Percentiles rank a stretch among this genome's conserved stretches.
These are phyloP conservation scores for Aspergillus fischeri DNA, from an alignment of 2,329 filamentous ascomycete genomes.

Conservation along the genomic window DNA sequence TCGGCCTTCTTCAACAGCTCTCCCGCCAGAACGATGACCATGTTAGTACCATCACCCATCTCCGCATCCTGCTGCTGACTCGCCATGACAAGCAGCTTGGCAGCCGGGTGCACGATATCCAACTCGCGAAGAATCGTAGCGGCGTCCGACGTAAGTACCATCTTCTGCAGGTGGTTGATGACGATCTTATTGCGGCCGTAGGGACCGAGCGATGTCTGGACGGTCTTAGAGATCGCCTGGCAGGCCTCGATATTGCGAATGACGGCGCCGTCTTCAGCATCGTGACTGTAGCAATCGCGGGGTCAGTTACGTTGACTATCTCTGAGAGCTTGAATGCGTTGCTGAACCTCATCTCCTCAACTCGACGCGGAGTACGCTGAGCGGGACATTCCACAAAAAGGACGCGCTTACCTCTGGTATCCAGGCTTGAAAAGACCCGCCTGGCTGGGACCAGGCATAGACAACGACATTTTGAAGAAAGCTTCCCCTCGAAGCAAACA, in stretches of 20 bases:
- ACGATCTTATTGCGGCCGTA: constrained; percentile 99
- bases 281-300: constrained; percentile 65
- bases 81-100: constrained; percentile 97
- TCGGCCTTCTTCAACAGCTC: constrained; percentile 96
- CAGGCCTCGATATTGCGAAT: constrained; percentile 98
- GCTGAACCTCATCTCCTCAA: not conserved
- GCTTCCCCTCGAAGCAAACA: constrained; percentile 16
- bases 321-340: not conserved
- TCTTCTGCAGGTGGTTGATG: constrained; percentile 99
- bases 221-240: constrained; percentile 88
- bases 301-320: not conserved
- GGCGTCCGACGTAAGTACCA: constrained; percentile 97
- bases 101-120: constrained; percentile 96
- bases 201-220: constrained; percentile 93
- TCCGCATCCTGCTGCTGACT: constrained; percentile 98
- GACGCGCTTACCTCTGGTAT: constrained; percentile 77
- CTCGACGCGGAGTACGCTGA: not conserved
- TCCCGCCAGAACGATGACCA: constrained; percentile 93
- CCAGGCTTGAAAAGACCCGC: constrained; percentile 90
- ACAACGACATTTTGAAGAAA: constrained; percentile 73
- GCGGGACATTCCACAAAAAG: constrained; percentile 14
- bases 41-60: constrained; percentile 97
- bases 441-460: constrained; percentile 92
- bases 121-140: constrained; percentile 96
- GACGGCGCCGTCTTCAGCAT: constrained; percentile 97